phyloP scores from a whole-genome alignment of 106 monocot genomes.

The Dioscorea zingiberensis region DNA sequence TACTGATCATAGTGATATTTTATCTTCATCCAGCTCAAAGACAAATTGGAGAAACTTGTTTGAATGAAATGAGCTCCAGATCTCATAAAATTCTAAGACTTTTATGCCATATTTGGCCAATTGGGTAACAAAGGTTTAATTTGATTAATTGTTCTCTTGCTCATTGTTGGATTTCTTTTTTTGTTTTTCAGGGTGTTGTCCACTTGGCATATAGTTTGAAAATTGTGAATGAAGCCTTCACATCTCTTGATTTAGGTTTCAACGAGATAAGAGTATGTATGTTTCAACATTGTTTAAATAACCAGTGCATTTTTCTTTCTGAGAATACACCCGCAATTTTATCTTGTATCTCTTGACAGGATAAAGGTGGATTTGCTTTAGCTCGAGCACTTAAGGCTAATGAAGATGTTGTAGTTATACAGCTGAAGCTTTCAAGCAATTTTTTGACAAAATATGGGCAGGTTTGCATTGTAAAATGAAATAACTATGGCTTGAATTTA shows the following conservation, averaged over 20 bases:
- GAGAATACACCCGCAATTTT: too few relatives aligned
- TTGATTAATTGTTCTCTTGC: too few relatives aligned
- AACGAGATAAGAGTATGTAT: slow-evolving; percentile 95
- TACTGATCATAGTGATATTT: neutral
- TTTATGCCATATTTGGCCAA: slow-evolving; percentile 21
- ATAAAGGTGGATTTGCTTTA: slow-evolving; percentile 87
- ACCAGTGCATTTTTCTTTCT: too few relatives aligned
- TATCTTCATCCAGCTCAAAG: slow-evolving; percentile 46
- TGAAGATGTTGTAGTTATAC: slow-evolving; percentile 74
- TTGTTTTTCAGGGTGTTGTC: slow-evolving; percentile 66
- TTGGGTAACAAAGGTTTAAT: too few relatives aligned
- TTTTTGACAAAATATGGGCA: slow-evolving; percentile 95
- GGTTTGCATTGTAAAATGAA: slow-evolving; percentile 19
- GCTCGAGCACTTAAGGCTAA: slow-evolving; percentile 96
- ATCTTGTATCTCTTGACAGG: slow-evolving; percentile 24
- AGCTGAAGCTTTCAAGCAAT: slow-evolving; percentile 83
- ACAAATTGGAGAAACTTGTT: slow-evolving; percentile 59
- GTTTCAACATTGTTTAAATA: too few relatives aligned
- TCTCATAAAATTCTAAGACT: slow-evolving; percentile 81
- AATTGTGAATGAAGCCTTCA: slow-evolving; percentile 91
- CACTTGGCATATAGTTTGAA: slow-evolving; percentile 84
- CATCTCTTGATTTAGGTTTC: slow-evolving; percentile 91
- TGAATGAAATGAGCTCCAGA: slow-evolving; percentile 80
- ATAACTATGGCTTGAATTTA: neutral
- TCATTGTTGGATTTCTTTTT: neutral